A percentile compares a stretch with the other conserved stretches of the same genome.
Evolutionary conservation across 2,329 filamentous ascomycete species (phyloP).

Genomic region (Apiospora koreana): DNA sequence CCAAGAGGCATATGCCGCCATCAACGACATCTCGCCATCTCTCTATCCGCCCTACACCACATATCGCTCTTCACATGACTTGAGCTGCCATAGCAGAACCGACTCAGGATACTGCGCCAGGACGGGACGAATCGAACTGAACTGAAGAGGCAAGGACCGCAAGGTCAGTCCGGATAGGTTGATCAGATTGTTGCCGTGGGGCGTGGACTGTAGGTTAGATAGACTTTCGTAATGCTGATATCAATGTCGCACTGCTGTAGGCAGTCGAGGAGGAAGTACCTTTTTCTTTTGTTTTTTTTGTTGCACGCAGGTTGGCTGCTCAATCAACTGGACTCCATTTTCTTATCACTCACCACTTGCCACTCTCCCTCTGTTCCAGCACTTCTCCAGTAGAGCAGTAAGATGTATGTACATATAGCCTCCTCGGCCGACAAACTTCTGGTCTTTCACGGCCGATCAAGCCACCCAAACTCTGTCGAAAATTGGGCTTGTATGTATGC

Average conservation of each 20-base stretch:
- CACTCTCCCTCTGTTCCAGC: background rate
- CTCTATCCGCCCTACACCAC: background rate
- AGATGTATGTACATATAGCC: no score
- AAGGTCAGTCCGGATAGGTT: background rate
- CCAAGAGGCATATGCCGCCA: background rate
- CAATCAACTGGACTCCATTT: background rate
- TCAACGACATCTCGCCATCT: background rate
- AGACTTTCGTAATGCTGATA: background rate
- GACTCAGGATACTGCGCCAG: background rate
- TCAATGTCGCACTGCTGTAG: slow-evolving; percentile 1
- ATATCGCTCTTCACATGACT: background rate
- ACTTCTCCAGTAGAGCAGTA: background rate
- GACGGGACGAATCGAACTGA: slow-evolving; percentile 3
- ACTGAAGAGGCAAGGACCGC: background rate
- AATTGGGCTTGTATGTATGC: no score
- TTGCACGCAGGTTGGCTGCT: background rate
- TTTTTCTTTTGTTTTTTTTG: background rate
- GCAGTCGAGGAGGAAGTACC: background rate
- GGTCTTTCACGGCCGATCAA: background rate
- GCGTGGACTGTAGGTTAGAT: no score
- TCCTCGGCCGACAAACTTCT: slow-evolving; percentile 1
- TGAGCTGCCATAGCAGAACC: background rate
- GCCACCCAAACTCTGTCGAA: background rate
- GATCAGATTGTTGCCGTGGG: slow-evolving; percentile 1
- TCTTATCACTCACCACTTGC: background rate